Evolutionary conservation across 1,284 basidiomycete species (phyloP).

Genomic region (Trametes hirsuta): DNA sequence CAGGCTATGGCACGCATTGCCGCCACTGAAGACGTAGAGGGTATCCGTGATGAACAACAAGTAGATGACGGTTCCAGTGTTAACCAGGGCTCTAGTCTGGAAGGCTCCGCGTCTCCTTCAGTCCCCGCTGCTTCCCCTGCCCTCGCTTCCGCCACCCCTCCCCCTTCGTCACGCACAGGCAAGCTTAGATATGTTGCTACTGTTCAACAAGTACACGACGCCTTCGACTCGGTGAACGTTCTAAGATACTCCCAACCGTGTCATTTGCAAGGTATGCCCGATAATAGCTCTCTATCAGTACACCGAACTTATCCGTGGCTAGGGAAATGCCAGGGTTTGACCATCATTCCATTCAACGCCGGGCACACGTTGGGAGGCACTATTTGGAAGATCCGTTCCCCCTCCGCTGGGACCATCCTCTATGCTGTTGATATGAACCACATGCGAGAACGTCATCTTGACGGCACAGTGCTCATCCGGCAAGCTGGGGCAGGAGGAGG

Average conservation of each 20-base stretch:
- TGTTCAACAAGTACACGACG: constrained; percentile 87
- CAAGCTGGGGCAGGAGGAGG: constrained; percentile 62
- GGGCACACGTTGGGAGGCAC: constrained; percentile 97
- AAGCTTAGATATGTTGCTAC: constrained; percentile 73
- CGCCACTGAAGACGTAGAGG: constrained; percentile 82
- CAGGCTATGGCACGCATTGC: constrained; percentile 96
- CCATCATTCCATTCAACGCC: constrained; percentile 95
- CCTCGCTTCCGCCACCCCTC: neutral
- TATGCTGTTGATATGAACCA: constrained; percentile 98
- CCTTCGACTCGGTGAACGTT: constrained; percentile 91
- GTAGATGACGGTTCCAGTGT: constrained; percentile 37
- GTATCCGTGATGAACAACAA: constrained; percentile 77
- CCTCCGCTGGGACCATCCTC: constrained; percentile 93
- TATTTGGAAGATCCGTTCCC: constrained; percentile 98
- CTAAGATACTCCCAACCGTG: constrained; percentile 95
- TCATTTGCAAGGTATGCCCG: constrained; percentile 81
- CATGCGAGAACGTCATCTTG: constrained; percentile 94
- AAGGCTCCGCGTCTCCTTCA: neutral
- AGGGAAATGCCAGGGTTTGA: constrained; percentile 91
- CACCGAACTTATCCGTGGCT: constrained; percentile 11
- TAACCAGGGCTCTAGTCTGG: neutral
- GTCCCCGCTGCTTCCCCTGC: neutral
- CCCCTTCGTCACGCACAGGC: constrained; percentile 6
- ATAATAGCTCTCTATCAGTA: neutral
- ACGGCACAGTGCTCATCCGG: constrained; percentile 87